A percentile compares a stretch with the other conserved stretches of the same genome.
phyloP scores from a whole-genome alignment of 768 basidiomycete genomes.

The Cystoderma amianthinum region DNA sequence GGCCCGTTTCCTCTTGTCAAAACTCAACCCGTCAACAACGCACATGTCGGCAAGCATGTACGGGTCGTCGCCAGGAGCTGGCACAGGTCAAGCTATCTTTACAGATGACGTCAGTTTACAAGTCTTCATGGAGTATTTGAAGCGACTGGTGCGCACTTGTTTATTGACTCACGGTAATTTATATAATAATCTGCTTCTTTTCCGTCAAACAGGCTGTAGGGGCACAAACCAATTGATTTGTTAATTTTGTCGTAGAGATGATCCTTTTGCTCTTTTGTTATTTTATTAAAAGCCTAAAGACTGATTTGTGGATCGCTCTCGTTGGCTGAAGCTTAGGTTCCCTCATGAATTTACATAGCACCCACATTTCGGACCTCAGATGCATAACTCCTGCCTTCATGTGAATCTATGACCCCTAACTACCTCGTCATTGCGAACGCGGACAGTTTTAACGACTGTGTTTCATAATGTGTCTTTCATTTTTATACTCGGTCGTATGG shows the following conservation, averaged over 20 bases:
- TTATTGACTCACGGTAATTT: not conserved
- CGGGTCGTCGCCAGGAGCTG: slow-evolving; percentile 61
- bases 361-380: no score
- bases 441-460: no score
- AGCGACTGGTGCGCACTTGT: slow-evolving; percentile 64
- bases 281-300: not conserved
- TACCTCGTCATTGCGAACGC: no score
- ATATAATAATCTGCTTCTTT: no score
- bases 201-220: slow-evolving; percentile 48
- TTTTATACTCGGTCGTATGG: not conserved
- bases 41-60: slow-evolving; percentile 93
- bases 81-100: slow-evolving; percentile 87
- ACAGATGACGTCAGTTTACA: slow-evolving; percentile 98
- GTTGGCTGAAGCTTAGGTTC: no score
- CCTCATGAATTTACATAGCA: no score
- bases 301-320: not conserved
- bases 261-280: not conserved
- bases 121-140: slow-evolving; percentile 97
- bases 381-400: no score
- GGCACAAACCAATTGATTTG: slow-evolving; percentile 54
- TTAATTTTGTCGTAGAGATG: not conserved
- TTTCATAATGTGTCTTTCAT: no score
- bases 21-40: slow-evolving; percentile 96
- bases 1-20: slow-evolving; percentile 94
- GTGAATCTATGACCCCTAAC: no score